These are phyloP conservation scores for Vanderwaltozyma yarrowii DNA, from an alignment of 805 yeast species.

Conservation along the genomic window DNA sequence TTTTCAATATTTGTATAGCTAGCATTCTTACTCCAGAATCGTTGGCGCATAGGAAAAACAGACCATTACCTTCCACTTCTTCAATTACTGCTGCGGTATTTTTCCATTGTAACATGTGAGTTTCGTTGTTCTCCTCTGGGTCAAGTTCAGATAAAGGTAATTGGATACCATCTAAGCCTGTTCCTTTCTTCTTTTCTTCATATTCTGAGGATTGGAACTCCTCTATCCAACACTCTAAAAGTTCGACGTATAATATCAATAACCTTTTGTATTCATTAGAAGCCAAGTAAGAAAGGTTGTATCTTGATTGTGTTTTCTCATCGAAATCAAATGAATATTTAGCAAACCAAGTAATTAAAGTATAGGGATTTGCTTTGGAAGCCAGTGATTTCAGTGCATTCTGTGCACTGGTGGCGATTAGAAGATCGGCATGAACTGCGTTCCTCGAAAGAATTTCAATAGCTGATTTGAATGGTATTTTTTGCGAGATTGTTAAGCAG, in stretches of 20 bases:
- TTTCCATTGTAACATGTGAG: constrained; percentile 66
- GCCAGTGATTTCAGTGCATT: constrained; percentile 58
- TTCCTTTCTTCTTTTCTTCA: constrained; percentile 23
- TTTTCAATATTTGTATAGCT: constrained; percentile 63
- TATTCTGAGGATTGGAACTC: constrained; percentile 38
- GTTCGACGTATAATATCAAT: constrained; percentile 63
- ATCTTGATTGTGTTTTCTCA: constrained; percentile 50
- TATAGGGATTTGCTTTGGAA: constrained; percentile 55
- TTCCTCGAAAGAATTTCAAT: constrained; percentile 73
- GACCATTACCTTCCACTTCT: constrained; percentile 92
- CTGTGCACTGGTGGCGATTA: constrained; percentile 56
- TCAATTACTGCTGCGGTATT: constrained; percentile 77
- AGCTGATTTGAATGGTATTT: constrained; percentile 47
- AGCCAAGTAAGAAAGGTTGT: constrained; percentile 47
- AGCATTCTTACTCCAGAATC: constrained; percentile 64
- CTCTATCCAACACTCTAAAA: constrained; percentile 73
- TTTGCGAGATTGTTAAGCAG: constrained; percentile 38
- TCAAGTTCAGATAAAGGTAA: constrained; percentile 13
- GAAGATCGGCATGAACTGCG: constrained; percentile 53
- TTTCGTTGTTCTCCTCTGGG: constrained; percentile 21
- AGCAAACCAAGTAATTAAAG: constrained; percentile 64
- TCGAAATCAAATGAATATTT: constrained; percentile 71
- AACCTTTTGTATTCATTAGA: constrained; percentile 51
- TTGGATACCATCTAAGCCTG: constrained; percentile 25
- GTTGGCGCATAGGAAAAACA: constrained; percentile 84